Base-by-base conservation (phyloP, 148 eudicot genomes). In the Simmondsia chinensis region DNA sequence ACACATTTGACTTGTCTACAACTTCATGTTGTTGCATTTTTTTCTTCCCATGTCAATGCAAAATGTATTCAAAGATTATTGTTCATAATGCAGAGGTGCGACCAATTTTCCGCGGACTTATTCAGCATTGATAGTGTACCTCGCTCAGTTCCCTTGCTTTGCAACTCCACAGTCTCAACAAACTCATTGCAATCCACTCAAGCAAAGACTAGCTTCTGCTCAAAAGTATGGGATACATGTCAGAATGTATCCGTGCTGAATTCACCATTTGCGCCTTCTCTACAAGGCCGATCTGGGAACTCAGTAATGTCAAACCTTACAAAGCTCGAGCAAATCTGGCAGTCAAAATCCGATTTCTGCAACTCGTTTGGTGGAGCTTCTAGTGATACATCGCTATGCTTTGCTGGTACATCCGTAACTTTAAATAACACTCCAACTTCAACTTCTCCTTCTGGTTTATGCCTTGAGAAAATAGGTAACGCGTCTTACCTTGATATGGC, bases 391-490 rank as follows among this genome's bases (percentile, higher is more conserved):
- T 74, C 72, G 4, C 42, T 70, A 26, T 82, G 96, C 54, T 83
- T 59, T 34, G 49, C 34, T 43, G 96, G 96, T 3, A 70, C 41
- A 32, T 73, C 81, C 8, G 72, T 74, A 2, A 57, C 44, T 26
- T 54, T 82, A 4, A 78, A 76, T 30, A 48, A 8, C 20, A 66
- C 73, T 22, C 58, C 10, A 33, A 15, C 55, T 44, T 59, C 68
- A 30, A 56, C 30, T 20, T 31, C 57, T 36, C 69, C 76, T 29
- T 32, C 68, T 50, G 88, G 96, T 20, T 53, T 82, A 56, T 87
- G 96, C 66, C 61, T 87, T 21, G 94, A 87, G 72, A 76, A 76
- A 59, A 79, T 82, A 31, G 75, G 75, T n/a, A 87, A 87, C 50
- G 94, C 80, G 12, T 69, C 87, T 35, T 87, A 71, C 59, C 75